Conservation (phyloP, 1,284 basidiomycete species). For the Ceratobasidium sp. region DNA sequence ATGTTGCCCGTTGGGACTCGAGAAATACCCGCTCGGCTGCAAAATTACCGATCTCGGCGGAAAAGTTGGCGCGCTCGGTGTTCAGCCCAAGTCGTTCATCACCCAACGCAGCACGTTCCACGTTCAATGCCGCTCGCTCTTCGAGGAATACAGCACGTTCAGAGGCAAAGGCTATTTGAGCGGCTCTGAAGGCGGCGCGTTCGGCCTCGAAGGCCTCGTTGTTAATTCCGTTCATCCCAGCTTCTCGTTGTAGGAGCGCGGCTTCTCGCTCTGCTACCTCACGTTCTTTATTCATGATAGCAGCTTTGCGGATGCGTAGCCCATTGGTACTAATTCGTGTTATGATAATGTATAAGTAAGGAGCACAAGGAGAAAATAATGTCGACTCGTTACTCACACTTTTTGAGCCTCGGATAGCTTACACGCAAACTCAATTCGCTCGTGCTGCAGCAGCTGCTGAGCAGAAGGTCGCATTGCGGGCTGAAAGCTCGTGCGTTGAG, state of each 20-base stretch:
- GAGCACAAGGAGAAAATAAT: neutral
- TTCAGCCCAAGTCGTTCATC: constrained; percentile 60
- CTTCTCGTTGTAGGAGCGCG: constrained; percentile 65
- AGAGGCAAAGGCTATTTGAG: constrained; percentile 19
- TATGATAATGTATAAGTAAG: neutral
- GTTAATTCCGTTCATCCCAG: constrained; percentile 60
- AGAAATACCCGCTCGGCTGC: constrained; percentile 45
- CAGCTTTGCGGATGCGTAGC: constrained; percentile 64
- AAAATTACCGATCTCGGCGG: constrained; percentile 42
- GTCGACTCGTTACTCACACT: constrained; percentile 63
- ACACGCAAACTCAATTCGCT: constrained; percentile 75
- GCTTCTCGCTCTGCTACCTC: constrained; percentile 63
- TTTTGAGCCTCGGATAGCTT: constrained; percentile 82
- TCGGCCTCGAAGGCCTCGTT: constrained; percentile 45
- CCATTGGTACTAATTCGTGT: neutral
- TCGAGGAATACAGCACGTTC: constrained; percentile 46
- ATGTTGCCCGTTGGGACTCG: constrained; percentile 43
- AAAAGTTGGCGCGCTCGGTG: constrained; percentile 59
- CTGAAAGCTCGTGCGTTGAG: constrained; percentile 58
- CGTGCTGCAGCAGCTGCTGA: constrained; percentile 78
- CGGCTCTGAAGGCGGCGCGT: constrained; percentile 33
- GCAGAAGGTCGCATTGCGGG: constrained; percentile 86
- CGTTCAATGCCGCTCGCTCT: constrained; percentile 43
- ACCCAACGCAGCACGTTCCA: constrained; percentile 40
- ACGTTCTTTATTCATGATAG: constrained; percentile 57